Evolutionary conservation across 1,284 basidiomycete species (phyloP).

Genomic region (Meira nashicola): DNA sequence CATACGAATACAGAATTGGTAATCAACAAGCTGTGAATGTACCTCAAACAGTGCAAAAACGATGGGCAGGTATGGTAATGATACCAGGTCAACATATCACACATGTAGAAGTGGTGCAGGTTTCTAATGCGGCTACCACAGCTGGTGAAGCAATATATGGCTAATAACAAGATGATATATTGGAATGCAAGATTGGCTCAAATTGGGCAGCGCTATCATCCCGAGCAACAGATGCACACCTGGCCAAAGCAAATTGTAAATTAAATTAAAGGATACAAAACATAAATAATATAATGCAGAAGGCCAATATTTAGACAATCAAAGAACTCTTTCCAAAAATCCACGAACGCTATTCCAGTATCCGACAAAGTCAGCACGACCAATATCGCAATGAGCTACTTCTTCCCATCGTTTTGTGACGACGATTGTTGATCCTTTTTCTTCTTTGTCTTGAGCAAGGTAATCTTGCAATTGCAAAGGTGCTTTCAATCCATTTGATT

Average conservation of each 20-base stretch:
- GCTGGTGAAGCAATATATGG: no score
- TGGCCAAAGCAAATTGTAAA: no score
- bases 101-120: constrained; percentile 2
- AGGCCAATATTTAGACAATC: background rate
- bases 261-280: no score
- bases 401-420: constrained; percentile 30
- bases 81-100: constrained; percentile 23
- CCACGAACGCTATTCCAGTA: constrained; percentile 33
- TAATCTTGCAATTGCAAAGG: constrained; percentile 7
- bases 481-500: constrained; percentile 6
- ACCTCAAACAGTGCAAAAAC: no score
- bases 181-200: no score
- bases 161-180: no score
- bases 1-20: background rate
- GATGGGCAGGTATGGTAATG: constrained; percentile 44
- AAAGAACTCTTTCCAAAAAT: constrained; percentile 17
- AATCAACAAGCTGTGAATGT: background rate
- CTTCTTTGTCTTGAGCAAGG: constrained; percentile 18
- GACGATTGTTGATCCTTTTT: background rate
- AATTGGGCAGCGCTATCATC: no score
- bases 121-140: no score
- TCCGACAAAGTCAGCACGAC: constrained; percentile 29
- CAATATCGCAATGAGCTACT: constrained; percentile 38
- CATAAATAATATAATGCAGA: background rate
- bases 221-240: no score